phyloP scores from a whole-genome alignment of 805 yeast genomes.

The Komagataella populi region DNA sequence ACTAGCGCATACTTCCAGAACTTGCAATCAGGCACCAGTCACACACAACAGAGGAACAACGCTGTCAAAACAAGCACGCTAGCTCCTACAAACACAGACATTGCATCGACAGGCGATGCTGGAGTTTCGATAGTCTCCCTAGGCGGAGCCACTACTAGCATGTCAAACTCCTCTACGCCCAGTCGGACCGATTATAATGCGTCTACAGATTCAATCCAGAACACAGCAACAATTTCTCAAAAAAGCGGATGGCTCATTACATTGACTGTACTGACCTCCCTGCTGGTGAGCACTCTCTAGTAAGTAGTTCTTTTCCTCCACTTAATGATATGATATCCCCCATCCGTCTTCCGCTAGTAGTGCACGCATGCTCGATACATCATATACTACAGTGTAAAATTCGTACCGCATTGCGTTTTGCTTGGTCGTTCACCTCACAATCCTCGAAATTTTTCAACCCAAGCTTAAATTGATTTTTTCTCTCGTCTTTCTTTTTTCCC shows the following conservation, averaged over 20 bases:
- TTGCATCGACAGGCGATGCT: not conserved
- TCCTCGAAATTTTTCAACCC: not conserved
- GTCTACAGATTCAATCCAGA: not conserved
- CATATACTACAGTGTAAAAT: not conserved
- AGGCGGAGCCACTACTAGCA: not conserved
- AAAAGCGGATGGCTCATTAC: not conserved
- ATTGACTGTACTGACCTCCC: not conserved
- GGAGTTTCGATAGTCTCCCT: not conserved
- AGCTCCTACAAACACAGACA: not conserved
- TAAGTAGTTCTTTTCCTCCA: not conserved
- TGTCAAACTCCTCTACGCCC: not conserved
- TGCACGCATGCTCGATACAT: not conserved
- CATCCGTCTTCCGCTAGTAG: not conserved
- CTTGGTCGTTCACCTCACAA: not conserved
- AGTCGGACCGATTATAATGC: not conserved
- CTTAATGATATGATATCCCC: not conserved
- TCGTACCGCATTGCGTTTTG: not conserved
- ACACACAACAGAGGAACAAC: not conserved
- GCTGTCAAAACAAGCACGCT: not conserved
- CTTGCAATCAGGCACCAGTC: not conserved
- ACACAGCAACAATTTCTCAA: slow-evolving; percentile 8
- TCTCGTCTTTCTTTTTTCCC: not conserved
- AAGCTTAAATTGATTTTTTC: not conserved
- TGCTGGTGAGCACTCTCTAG: not conserved
- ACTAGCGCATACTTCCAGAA: not conserved